Conservation (phyloP, 108 stramenopile genomes). For the Skeletonema tropicum region DNA sequence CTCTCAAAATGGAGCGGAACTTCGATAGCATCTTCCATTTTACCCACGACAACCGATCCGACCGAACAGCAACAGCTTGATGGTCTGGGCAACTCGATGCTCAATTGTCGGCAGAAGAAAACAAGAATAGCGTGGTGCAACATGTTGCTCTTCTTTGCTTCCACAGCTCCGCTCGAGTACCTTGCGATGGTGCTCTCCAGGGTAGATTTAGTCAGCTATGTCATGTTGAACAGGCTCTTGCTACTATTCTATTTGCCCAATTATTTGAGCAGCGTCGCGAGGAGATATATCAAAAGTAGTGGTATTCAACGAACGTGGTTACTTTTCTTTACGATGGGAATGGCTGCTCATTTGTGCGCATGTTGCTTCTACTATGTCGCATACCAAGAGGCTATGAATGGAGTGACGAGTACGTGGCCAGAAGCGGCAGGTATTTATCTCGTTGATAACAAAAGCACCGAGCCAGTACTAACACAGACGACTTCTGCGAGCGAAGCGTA, state of each 20-base stretch:
- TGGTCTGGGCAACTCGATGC: neutral
- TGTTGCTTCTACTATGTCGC: slow-evolving; percentile 45
- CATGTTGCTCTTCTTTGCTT: slow-evolving; percentile 14
- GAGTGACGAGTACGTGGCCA: slow-evolving; percentile 34
- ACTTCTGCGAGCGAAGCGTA: slow-evolving; percentile 25
- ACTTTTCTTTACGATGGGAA: slow-evolving; percentile 50
- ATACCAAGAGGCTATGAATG: slow-evolving; percentile 19
- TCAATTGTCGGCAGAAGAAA: neutral
- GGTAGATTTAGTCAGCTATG: slow-evolving; percentile 13
- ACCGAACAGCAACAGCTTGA: neutral
- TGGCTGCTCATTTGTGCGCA: slow-evolving; percentile 55
- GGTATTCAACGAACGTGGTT: slow-evolving; percentile 48
- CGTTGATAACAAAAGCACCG: neutral
- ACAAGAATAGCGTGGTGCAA: neutral
- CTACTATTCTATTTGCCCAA: slow-evolving; percentile 30
- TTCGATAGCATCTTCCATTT: neutral
- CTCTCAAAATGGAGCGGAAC: neutral
- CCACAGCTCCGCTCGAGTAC: slow-evolving; percentile 41
- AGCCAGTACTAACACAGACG: slow-evolving; percentile 3
- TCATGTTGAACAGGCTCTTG: slow-evolving; percentile 29
- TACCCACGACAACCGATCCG: neutral
- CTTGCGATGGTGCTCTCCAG: slow-evolving; percentile 1
- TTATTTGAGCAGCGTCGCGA: slow-evolving; percentile 19
- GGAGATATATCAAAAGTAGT: slow-evolving; percentile 31
- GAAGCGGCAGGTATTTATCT: slow-evolving; percentile 30